Conservation (phyloP, 495 filamentous ascomycete genomes). For the Friedmanniomyces simplex region DNA sequence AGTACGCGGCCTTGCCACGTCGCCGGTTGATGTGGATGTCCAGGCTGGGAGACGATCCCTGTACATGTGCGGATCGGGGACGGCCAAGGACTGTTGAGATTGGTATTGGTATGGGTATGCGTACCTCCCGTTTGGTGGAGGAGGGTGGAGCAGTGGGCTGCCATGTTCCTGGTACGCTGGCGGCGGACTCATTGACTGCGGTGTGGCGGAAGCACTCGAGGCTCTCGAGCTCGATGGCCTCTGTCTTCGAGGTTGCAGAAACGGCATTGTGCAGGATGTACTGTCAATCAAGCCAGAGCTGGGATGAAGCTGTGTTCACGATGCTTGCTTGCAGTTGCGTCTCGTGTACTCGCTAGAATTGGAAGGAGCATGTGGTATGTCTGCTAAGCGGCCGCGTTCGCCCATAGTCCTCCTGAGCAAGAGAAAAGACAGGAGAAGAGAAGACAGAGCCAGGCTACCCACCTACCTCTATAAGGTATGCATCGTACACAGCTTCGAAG, state of each 20-base stretch:
- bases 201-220: background rate
- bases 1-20: background rate
- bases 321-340: too few relatives aligned
- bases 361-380: too few relatives aligned
- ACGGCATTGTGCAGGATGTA: background rate
- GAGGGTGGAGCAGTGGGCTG: background rate
- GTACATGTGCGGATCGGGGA: background rate
- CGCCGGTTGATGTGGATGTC: constrained; percentile 3
- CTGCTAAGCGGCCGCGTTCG: too few relatives aligned
- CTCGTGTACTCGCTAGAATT: too few relatives aligned
- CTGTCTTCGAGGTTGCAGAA: background rate
- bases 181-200: background rate
- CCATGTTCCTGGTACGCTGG: background rate
- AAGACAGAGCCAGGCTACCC: too few relatives aligned
- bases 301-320: too few relatives aligned
- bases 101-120: constrained; percentile 3
- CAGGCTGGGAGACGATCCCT: background rate
- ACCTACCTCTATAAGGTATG: too few relatives aligned
- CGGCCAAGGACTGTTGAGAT: background rate
- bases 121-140: background rate
- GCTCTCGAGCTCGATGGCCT: background rate
- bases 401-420: too few relatives aligned
- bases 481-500: background rate
- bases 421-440: too few relatives aligned
- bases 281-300: too few relatives aligned